Evolutionary conservation across 495 filamentous ascomycete species (phyloP), one percentile per base, ranked within the genome.

Genomic region (Tuber brumale): DNA sequence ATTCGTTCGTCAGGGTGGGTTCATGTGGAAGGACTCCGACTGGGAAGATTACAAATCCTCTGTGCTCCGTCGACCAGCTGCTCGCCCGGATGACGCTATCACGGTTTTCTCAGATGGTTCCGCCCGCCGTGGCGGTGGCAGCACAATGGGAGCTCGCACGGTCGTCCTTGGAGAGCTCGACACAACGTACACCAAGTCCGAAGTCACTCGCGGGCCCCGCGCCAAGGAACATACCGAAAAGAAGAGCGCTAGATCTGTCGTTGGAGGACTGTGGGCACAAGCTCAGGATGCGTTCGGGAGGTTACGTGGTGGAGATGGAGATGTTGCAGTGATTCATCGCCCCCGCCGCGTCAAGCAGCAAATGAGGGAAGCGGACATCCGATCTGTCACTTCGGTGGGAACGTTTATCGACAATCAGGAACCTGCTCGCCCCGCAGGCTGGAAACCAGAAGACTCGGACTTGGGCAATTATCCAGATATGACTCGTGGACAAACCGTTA

Each of bases 11-110:
- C 95, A 97, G 82, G 96, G 95, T 80, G 96, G 95, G 3, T 97
- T 97, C 85, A 85, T 91, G 75, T 99, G 92, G 87, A 88, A 87
- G 27, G 85, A 93, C 75, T 86, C 89, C 71, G 95, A 99, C 84
- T 99, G 95, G 95, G 94, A 97, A 1, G 95, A 99, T 79, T 99
- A 99, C 89, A 97, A 97, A 83, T 92, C 92, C 6, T 97, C 96
- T 0, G 96, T 99, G 18, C 85, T 98, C n/a, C 90, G 95, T 44
- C 91, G 95, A 37, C 81, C 79, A 21, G 76, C 74, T 16, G 71
- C 39, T 1, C 48, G 79, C 16, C 79, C 81, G 5, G 82, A 83
- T 66, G 82, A 83, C 41, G 81, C 81, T 9, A 81, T 83, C 72
- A 83, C 82, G 0, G 81, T 83, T 44, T 83, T 83, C 70, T 79